Evolutionary conservation across 495 filamentous ascomycete genomes (phyloP).

Genomic region (Neurospora sp.): DNA sequence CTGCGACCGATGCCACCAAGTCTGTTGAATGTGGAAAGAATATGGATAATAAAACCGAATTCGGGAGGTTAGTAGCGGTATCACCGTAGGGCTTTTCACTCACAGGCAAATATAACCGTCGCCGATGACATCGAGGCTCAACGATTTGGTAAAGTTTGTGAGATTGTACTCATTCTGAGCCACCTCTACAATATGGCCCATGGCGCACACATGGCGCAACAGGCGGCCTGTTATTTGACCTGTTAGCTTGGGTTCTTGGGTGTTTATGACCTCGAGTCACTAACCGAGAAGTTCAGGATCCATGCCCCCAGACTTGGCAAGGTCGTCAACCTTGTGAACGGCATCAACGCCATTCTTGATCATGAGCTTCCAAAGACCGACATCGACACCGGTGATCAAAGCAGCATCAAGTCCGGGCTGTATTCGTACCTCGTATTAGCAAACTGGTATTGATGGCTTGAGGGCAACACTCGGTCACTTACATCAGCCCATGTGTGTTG

Average conservation of each 20-base stretch:
- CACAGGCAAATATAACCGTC: conserved; percentile 17
- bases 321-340: conserved; percentile 6
- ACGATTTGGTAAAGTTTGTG: conserved; percentile 32
- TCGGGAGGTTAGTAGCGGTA: not conserved
- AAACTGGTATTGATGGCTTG: not conserved
- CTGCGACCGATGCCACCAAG: not conserved
- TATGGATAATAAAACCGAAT: not conserved
- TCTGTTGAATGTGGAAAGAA: not conserved
- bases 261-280: not conserved
- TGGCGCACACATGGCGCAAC: conserved; percentile 40
- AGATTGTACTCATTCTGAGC: conserved; percentile 34
- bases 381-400: conserved; percentile 8
- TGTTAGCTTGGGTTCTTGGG: not conserved
- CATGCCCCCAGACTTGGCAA: conserved; percentile 7
- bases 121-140: conserved; percentile 24
- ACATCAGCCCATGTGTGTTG: conserved; percentile 26
- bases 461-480: not conserved
- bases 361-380: conserved; percentile 12
- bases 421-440: not conserved
- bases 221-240: conserved; percentile 13
- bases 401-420: conserved; percentile 5
- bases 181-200: conserved; percentile 38
- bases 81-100: not conserved
- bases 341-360: conserved; percentile 1
- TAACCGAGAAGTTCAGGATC: conserved; percentile 6